phyloP scores from a whole-genome alignment of 2,329 filamentous ascomycete species.

The Teratosphaeria destructans region DNA sequence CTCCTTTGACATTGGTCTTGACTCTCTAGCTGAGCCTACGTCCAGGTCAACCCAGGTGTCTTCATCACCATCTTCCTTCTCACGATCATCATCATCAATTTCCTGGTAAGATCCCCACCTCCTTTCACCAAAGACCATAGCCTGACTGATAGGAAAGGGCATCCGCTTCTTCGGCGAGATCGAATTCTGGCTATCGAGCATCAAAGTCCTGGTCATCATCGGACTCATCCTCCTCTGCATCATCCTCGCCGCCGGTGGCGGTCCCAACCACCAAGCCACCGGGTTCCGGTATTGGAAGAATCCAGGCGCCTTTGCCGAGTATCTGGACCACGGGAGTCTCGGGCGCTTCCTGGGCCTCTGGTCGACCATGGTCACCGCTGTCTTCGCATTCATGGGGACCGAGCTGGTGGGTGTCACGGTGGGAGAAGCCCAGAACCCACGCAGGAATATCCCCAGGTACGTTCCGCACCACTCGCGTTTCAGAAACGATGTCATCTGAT shows the following conservation, averaged over 20 bases:
- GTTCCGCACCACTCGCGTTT: neutral
- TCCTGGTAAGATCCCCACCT: slow-evolving; percentile 1
- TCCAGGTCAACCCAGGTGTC: neutral
- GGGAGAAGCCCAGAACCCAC: slow-evolving; percentile 62
- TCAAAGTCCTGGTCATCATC: slow-evolving; percentile 27
- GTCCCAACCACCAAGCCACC: slow-evolving; percentile 28
- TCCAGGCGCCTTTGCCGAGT: slow-evolving; percentile 28
- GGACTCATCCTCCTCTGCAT: slow-evolving; percentile 27
- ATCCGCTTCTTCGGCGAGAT: slow-evolving; percentile 36
- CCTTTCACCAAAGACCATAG: neutral
- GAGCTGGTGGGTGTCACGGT: slow-evolving; percentile 71
- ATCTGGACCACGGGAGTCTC: slow-evolving; percentile 12
- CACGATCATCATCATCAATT: slow-evolving; percentile 8
- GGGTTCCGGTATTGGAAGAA: slow-evolving; percentile 36
- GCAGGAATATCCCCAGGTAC: slow-evolving; percentile 57
- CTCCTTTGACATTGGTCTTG: slow-evolving; percentile 7
- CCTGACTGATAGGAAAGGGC: neutral
- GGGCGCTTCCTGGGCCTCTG: slow-evolving; percentile 37
- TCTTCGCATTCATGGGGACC: slow-evolving; percentile 69
- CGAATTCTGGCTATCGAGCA: slow-evolving; percentile 35
- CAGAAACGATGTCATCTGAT: neutral
- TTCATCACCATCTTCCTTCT: slow-evolving; percentile 15
- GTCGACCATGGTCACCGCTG: slow-evolving; percentile 55
- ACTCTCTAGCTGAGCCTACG: neutral
- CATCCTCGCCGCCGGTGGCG: slow-evolving; percentile 24